Conservation (phyloP, 768 basidiomycete species). For the Suillus variegatus region DNA sequence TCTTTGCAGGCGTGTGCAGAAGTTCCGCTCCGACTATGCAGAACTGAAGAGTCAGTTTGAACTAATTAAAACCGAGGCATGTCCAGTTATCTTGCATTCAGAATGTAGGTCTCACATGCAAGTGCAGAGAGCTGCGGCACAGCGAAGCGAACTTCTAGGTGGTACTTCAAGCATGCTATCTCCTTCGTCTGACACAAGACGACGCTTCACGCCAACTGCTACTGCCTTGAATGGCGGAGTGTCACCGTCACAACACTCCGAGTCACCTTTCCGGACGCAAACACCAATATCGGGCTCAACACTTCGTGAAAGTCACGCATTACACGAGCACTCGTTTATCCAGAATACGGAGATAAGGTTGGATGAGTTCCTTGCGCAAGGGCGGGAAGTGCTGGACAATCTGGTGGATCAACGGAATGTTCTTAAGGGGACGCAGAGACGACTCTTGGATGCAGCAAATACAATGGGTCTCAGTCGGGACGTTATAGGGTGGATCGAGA, state of each 20-base stretch:
- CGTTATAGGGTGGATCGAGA: slow-evolving; percentile 97
- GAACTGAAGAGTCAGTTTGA: slow-evolving; percentile 87
- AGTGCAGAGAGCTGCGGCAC: slow-evolving; percentile 55
- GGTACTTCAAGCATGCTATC: slow-evolving; percentile 39
- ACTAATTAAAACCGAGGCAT: slow-evolving; percentile 59
- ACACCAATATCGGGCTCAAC: slow-evolving; percentile 55
- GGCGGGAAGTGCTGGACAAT: slow-evolving; percentile 88
- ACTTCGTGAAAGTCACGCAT: slow-evolving; percentile 72
- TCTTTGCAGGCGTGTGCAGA: slow-evolving; percentile 82
- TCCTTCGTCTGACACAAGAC: slow-evolving; percentile 52
- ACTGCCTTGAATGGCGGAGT: slow-evolving; percentile 37
- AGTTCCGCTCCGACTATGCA: slow-evolving; percentile 84
- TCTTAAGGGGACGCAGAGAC: slow-evolving; percentile 90
- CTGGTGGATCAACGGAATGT: slow-evolving; percentile 90
- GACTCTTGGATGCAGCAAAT: slow-evolving; percentile 88
- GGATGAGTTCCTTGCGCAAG: slow-evolving; percentile 92
- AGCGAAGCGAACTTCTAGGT: slow-evolving; percentile 67
- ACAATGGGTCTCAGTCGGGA: slow-evolving; percentile 91
- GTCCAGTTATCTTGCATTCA: background rate
- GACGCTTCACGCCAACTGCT: slow-evolving; percentile 51
- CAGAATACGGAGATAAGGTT: slow-evolving; percentile 78
- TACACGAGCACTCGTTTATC: slow-evolving; percentile 88
- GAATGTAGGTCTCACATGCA: background rate
- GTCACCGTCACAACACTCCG: slow-evolving; percentile 64
- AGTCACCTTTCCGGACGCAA: slow-evolving; percentile 80